Percentiles rank a stretch among this genome's conserved stretches.
These are phyloP conservation scores for Aegilops speltoides DNA, from an alignment of 176 grass and related monocot species.

Conservation along the genomic window DNA sequence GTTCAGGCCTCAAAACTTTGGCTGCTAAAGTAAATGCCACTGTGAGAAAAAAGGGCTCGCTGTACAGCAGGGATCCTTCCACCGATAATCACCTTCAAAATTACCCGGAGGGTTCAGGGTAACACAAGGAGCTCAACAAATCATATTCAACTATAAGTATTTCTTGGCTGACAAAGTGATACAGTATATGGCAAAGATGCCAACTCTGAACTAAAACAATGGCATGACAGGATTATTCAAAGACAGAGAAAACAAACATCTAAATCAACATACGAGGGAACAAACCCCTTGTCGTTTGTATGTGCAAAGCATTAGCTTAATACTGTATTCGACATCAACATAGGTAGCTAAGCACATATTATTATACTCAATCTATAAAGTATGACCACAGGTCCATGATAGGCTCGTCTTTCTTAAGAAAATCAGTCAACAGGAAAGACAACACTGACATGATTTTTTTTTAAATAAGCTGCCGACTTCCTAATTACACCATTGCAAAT, in stretches of 20 bases:
- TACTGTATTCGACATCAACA: constrained; percentile 13
- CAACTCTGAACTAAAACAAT: constrained; percentile 10
- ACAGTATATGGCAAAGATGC: not conserved
- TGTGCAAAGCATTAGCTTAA: constrained; percentile 6
- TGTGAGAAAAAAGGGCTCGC: not conserved
- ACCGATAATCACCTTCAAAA: constrained; percentile 26
- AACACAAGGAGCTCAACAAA: not conserved
- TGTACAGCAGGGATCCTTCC: constrained; percentile 36
- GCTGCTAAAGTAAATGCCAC: not conserved
- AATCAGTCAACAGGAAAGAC: not conserved
- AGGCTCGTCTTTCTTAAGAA: not conserved
- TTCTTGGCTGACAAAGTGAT: not conserved
- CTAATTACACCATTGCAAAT: not conserved
- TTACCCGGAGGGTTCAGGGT: not conserved
- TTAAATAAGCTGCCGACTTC: not conserved
- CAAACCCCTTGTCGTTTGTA: not conserved
- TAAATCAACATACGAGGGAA: not conserved
- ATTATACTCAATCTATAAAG: not conserved
- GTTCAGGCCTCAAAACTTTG: not conserved
- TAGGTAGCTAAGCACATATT: constrained; percentile 18
- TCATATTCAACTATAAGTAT: constrained; percentile 13
- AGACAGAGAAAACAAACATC: not conserved
- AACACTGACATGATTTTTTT: constrained; percentile 5
- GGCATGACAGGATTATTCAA: not conserved
- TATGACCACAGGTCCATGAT: constrained; percentile 6